These are phyloP conservation scores for Colletotrichum sp. DNA, from an alignment of 2,329 filamentous ascomycete genomes.

Conservation along the genomic window DNA sequence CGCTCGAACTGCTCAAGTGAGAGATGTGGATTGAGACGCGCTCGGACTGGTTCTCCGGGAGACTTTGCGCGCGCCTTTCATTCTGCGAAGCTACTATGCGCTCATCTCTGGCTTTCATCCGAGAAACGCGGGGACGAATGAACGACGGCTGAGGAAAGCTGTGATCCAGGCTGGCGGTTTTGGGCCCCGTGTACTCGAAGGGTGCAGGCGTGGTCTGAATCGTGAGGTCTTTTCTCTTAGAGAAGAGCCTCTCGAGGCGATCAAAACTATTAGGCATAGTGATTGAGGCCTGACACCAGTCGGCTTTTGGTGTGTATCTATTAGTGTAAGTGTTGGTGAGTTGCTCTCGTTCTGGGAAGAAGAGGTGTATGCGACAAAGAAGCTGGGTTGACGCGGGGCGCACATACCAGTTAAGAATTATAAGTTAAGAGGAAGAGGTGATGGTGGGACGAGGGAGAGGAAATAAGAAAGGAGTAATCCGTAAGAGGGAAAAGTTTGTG, in stretches of 20 bases:
- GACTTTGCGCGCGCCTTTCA: constrained; percentile 15
- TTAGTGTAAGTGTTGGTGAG: background rate
- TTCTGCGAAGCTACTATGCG: constrained; percentile 11
- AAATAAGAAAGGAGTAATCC: background rate
- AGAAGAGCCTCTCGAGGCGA: constrained; percentile 56
- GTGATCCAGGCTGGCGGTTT: constrained; percentile 32
- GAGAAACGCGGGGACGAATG: constrained; percentile 57
- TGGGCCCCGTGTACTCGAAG: background rate
- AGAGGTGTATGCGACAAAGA: background rate
- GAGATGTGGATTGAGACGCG: constrained; percentile 21
- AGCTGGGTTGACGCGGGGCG: background rate
- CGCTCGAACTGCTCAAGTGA: constrained; percentile 15
- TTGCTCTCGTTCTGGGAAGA: background rate
- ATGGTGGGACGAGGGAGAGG: background rate
- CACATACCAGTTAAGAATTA: background rate
- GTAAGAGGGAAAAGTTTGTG: background rate
- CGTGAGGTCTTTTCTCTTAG: constrained; percentile 39
- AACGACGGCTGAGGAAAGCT: constrained; percentile 59
- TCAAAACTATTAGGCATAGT: constrained; percentile 20
- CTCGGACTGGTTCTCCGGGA: constrained; percentile 19
- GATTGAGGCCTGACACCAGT: background rate
- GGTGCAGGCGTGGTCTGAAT: background rate
- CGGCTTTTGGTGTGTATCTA: background rate
- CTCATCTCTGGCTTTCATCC: constrained; percentile 64
- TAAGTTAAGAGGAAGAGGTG: background rate